phyloP scores from a whole-genome alignment of 2,329 filamentous ascomycete species.

The Fonsecaea multimorphosa region DNA sequence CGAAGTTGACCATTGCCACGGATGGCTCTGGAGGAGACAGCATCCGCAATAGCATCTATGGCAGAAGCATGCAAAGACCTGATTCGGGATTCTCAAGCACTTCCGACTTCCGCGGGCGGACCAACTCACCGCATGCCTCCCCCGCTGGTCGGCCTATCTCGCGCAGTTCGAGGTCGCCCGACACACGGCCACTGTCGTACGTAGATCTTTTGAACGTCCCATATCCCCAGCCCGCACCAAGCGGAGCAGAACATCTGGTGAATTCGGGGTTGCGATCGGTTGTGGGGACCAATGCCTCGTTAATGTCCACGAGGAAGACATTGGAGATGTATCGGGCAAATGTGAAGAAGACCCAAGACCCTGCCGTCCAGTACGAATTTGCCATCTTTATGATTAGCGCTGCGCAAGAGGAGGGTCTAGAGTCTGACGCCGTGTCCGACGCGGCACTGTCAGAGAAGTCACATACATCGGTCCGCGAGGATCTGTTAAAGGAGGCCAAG shows the following conservation, averaged over 20 bases:
- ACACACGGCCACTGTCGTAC: slow-evolving; percentile 64
- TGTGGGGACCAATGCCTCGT: slow-evolving; percentile 86
- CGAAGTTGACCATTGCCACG: slow-evolving; percentile 41
- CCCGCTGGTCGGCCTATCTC: slow-evolving; percentile 57
- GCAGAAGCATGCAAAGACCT: slow-evolving; percentile 69
- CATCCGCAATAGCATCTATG: slow-evolving; percentile 58
- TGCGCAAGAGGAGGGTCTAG: slow-evolving; percentile 75
- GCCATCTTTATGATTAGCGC: slow-evolving; percentile 91
- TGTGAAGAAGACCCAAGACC: slow-evolving; percentile 94
- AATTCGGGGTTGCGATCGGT: slow-evolving; percentile 79
- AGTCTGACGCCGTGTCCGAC: slow-evolving; percentile 45
- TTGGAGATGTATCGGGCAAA: slow-evolving; percentile 97
- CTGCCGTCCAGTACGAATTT: slow-evolving; percentile 92
- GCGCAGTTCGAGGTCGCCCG: slow-evolving; percentile 60
- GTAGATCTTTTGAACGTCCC: slow-evolving; percentile 69
- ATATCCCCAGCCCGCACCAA: slow-evolving; percentile 79
- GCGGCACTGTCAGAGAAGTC: slow-evolving; percentile 51
- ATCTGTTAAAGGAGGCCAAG: slow-evolving; percentile 84
- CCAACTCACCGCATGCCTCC: slow-evolving; percentile 60
- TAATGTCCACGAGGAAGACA: slow-evolving; percentile 90
- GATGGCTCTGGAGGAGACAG: slow-evolving; percentile 55
- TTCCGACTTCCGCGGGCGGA: slow-evolving; percentile 73
- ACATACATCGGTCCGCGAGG: slow-evolving; percentile 62
- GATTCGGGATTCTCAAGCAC: slow-evolving; percentile 76
- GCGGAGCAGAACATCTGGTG: slow-evolving; percentile 66